Conservation (phyloP, 2,329 filamentous ascomycete species). For the Aspergillus fumigatus region DNA sequence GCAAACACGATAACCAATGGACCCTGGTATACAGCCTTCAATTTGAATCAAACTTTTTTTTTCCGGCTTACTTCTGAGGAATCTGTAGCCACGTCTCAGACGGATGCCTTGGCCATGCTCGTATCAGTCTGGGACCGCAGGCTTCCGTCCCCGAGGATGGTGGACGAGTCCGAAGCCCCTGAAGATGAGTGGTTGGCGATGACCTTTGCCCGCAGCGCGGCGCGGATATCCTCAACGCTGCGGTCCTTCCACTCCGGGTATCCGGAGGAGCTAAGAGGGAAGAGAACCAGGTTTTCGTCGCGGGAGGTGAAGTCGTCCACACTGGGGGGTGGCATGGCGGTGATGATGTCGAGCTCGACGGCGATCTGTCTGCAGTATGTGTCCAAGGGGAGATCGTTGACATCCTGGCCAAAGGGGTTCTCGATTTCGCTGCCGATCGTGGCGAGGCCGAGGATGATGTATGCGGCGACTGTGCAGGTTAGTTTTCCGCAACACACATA, state of each 20-base stretch:
- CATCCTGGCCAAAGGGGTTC: conserved; percentile 78
- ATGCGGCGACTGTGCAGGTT: conserved; percentile 51
- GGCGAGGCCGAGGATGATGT: conserved; percentile 76
- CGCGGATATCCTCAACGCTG: conserved; percentile 45
- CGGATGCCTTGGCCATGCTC: conserved; percentile 16
- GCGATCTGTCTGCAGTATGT: conserved; percentile 71
- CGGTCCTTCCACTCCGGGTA: conserved; percentile 48
- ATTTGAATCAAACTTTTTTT: conserved; percentile 12
- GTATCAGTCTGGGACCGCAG: background rate
- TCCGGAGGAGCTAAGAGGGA: conserved; percentile 40
- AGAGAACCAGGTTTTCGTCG: conserved; percentile 35
- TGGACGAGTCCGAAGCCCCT: conserved; percentile 19
- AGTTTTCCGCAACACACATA: background rate
- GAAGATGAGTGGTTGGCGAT: conserved; percentile 17
- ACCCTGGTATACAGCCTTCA: conserved; percentile 4
- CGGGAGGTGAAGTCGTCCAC: conserved; percentile 45
- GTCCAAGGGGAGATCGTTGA: conserved; percentile 76
- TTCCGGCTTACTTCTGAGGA: conserved; percentile 6
- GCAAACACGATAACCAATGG: background rate
- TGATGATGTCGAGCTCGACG: conserved; percentile 69
- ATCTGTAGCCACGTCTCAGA: conserved; percentile 3
- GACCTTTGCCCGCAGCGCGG: conserved; percentile 37
- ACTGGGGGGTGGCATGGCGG: conserved; percentile 51
- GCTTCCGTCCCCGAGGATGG: conserved; percentile 12
- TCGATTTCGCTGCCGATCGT: conserved; percentile 77